Percentiles rank a stretch among this genome's conserved stretches.
These are phyloP conservation scores for Fusarium sterilihyphosum DNA, from an alignment of 2,329 filamentous ascomycete genomes.

Conservation along the genomic window DNA sequence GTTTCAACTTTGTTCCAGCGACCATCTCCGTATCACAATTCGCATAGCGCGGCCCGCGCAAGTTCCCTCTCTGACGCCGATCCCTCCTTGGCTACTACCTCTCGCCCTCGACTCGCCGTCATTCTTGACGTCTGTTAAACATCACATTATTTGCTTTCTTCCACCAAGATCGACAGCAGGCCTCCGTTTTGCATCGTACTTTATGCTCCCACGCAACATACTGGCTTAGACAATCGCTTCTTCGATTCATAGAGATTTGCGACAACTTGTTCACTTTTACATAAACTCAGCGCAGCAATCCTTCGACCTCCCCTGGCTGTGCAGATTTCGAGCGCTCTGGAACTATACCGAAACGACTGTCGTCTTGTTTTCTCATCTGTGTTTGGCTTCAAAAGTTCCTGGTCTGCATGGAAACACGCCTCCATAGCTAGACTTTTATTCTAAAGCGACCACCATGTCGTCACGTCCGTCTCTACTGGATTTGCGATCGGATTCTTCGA, in stretches of 20 bases:
- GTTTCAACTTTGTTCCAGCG: conserved; percentile 37
- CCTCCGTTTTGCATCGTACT: background rate
- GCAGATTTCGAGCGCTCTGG: background rate
- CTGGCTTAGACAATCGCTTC: conserved; percentile 4
- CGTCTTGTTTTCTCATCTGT: background rate
- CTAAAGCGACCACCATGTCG: conserved; percentile 55
- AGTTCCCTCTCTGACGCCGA: conserved; percentile 32
- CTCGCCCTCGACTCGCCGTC: conserved; percentile 20
- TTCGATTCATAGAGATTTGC: background rate
- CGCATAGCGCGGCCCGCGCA: conserved; percentile 34
- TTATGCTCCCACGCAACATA: background rate
- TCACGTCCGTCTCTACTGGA: conserved; percentile 68
- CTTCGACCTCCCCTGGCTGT: background rate
- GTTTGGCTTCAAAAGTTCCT: background rate
- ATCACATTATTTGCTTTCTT: conserved; percentile 23
- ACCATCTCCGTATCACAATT: conserved; percentile 30
- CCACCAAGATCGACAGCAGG: background rate
- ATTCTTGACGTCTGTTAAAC: conserved; percentile 22
- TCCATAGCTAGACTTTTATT: conserved; percentile 16
- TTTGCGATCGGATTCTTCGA: conserved; percentile 65
- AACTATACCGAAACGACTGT: background rate
- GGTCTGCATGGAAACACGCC: conserved; percentile 33
- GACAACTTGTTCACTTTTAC: background rate
- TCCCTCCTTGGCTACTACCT: conserved; percentile 34
- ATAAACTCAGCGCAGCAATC: background rate